Percentiles rank a stretch among this genome's conserved stretches.
phyloP scores from a whole-genome alignment of 129 eudicot genomes.

The Mikania micrantha region DNA sequence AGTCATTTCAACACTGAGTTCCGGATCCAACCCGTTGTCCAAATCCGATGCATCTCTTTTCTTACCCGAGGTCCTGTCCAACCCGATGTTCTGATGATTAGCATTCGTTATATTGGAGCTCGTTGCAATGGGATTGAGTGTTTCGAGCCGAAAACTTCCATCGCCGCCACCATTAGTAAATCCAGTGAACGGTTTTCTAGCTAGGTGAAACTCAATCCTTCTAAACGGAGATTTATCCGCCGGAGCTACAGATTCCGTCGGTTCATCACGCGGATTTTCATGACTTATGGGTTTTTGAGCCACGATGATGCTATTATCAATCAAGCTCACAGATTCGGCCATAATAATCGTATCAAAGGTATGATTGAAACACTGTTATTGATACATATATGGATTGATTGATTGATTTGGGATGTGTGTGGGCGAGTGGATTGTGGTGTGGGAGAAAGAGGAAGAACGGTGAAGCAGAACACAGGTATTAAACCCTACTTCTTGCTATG shows the following conservation, averaged over 20 bases:
- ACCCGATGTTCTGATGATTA: not conserved
- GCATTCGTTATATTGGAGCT: slow-evolving; percentile 10
- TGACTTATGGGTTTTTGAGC: not conserved
- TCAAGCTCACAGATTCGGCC: slow-evolving; percentile 7
- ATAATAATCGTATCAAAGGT: not conserved
- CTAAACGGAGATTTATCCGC: slow-evolving; percentile 34
- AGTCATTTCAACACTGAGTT: slow-evolving; percentile 48
- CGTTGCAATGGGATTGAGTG: slow-evolving; percentile 40
- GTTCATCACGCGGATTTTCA: slow-evolving; percentile 1
- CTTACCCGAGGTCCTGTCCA: slow-evolving; percentile 27
- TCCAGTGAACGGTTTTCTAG: slow-evolving; percentile 48
- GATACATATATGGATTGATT: not conserved
- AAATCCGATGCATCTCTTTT: slow-evolving; percentile 33
- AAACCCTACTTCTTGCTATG: slow-evolving; percentile 28
- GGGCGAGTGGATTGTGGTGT: not conserved
- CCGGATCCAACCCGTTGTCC: slow-evolving; percentile 65
- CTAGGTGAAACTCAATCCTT: slow-evolving; percentile 60
- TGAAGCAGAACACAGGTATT: slow-evolving; percentile 19
- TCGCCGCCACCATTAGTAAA: slow-evolving; percentile 26
- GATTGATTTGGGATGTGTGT: slow-evolving; percentile 4
- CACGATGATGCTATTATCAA: slow-evolving; percentile 3
- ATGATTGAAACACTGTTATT: not conserved
- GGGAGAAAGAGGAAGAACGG: slow-evolving; percentile 23
- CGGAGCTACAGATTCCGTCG: slow-evolving; percentile 18
- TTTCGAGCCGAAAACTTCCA: slow-evolving; percentile 54